Evolutionary conservation across 257 asterid genomes (phyloP).

Genomic region (Solanum chilense): DNA sequence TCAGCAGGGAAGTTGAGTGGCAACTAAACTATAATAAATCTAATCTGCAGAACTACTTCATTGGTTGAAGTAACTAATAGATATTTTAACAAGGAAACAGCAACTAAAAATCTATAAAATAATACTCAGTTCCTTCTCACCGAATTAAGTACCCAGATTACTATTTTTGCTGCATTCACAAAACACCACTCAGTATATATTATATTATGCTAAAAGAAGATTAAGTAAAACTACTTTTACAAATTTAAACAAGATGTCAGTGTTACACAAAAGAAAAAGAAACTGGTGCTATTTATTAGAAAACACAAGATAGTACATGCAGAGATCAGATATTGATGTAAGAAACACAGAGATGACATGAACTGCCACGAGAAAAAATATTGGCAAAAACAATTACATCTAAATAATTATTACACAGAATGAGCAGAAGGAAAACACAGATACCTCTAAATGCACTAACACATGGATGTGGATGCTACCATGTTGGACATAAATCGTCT

Average conservation of each 20-base stretch:
- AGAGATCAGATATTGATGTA: background rate
- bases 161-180: background rate
- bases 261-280: background rate
- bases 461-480: background rate
- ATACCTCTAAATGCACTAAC: background rate
- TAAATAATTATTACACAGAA: background rate
- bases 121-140: background rate
- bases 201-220: background rate
- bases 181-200: background rate
- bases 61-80: background rate
- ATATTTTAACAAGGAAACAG: background rate
- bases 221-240: background rate
- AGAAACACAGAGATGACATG: background rate
- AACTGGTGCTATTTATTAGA: background rate
- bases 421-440: background rate
- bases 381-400: background rate
- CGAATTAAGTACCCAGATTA: background rate
- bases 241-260: background rate
- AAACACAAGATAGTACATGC: background rate
- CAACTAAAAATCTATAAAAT: background rate
- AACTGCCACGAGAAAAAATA: background rate
- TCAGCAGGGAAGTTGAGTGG: background rate
- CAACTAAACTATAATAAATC: background rate
- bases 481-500: background rate
- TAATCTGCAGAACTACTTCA: background rate